Conservation (phyloP, 208 protist species). For the Crithidia sp. region DNA sequence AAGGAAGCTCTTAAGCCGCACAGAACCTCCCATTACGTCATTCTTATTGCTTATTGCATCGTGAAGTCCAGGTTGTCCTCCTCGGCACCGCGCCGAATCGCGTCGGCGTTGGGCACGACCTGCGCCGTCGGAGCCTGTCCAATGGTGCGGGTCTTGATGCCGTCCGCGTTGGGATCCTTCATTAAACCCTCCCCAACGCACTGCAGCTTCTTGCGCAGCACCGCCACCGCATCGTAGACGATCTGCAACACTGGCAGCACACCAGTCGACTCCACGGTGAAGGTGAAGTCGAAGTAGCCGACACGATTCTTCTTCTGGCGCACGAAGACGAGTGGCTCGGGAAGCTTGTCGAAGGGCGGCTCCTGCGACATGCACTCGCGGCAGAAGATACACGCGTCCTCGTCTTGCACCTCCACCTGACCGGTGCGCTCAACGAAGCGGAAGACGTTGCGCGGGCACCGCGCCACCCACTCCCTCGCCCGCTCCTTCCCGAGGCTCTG, state of each 20-base stretch:
- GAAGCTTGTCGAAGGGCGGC: constrained; percentile 72
- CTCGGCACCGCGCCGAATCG: constrained; percentile 59
- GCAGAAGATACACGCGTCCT: constrained; percentile 92
- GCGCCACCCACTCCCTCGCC: constrained; percentile 83
- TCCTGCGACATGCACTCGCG: constrained; percentile 91
- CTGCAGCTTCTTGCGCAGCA: constrained; percentile 85
- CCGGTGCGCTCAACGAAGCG: constrained; percentile 63
- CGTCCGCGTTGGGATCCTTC: constrained; percentile 69
- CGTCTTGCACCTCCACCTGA: constrained; percentile 74
- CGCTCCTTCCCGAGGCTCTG: constrained; percentile 67
- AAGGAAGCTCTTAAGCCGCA: not conserved
- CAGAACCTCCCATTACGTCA: no score
- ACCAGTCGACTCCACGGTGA: constrained; percentile 92
- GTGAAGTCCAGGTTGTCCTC: constrained; percentile 90
- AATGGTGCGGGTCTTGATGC: constrained; percentile 73
- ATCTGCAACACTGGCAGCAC: constrained; percentile 88
- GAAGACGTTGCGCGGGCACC: constrained; percentile 92
- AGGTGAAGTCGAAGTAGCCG: constrained; percentile 90
- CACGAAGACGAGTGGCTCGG: constrained; percentile 89
- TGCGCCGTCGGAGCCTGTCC: constrained; percentile 85
- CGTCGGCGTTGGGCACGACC: constrained; percentile 85
- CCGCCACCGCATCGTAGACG: constrained; percentile 81
- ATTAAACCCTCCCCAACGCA: constrained; percentile 63
- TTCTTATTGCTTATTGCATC: constrained; percentile 60
- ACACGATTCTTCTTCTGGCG: constrained; percentile 67